Evolutionary conservation across 257 asterid species (phyloP).

Genomic region (Hygrophila difformis): DNA sequence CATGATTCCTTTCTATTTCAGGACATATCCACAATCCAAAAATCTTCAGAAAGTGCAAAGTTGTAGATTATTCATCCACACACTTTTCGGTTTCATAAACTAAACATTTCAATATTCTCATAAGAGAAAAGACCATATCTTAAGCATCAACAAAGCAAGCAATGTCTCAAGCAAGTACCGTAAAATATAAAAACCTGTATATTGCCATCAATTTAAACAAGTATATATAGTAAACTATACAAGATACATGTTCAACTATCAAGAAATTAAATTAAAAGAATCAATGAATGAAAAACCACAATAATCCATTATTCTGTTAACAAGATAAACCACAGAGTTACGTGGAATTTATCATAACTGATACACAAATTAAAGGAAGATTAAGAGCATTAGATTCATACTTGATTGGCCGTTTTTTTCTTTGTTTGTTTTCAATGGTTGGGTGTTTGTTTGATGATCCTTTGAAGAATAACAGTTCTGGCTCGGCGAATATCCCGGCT

Average conservation of each 20-base stretch:
- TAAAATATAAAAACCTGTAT: too few species aligned
- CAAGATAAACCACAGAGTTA: neutral
- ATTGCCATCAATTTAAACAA: too few species aligned
- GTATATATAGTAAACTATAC: too few species aligned
- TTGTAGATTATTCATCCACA: conserved; percentile 1
- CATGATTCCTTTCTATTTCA: too few species aligned
- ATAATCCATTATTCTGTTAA: neutral
- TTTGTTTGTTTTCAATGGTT: neutral
- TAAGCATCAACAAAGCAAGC: too few species aligned
- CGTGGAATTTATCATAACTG: neutral
- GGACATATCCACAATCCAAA: too few species aligned
- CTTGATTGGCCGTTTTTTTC: neutral
- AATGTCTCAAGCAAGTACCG: too few species aligned
- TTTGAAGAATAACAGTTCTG: conserved; percentile 46
- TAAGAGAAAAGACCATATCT: too few species aligned
- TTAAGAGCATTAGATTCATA: neutral
- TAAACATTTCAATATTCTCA: neutral
- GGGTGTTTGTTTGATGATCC: conserved; percentile 55
- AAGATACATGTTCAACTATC: too few species aligned
- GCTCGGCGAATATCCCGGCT: conserved; percentile 50
- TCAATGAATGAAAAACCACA: neutral
- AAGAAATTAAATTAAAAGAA: too few species aligned
- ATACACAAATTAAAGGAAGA: too few species aligned
- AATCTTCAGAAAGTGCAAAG: neutral
- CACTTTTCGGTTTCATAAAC: conserved; percentile 15